Conservation (phyloP, 371 early-diverging fungal species). For the Basidiobolus meristosporus region DNA sequence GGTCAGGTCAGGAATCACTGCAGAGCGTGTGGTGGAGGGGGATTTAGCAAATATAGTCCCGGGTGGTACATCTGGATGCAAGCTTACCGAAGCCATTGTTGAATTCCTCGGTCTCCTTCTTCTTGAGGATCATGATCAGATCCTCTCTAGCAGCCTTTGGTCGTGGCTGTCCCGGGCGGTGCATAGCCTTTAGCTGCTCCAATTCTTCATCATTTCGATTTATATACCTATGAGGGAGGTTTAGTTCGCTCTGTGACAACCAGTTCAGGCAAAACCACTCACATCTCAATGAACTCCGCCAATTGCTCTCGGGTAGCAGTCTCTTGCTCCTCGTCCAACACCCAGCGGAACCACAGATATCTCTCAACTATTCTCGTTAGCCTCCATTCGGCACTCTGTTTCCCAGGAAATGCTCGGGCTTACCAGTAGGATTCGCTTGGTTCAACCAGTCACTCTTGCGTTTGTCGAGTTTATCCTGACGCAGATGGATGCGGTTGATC, state of each 20-base stretch:
- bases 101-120: constrained; percentile 26
- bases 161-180: constrained; percentile 19
- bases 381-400: too few relatives aligned
- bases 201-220: constrained; percentile 26
- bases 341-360: constrained; percentile 36
- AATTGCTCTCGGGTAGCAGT: constrained; percentile 20
- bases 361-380: too few relatives aligned
- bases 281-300: constrained; percentile 24
- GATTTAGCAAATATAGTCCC: too few relatives aligned
- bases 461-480: constrained; percentile 25
- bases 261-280: constrained; percentile 3
- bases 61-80: too few relatives aligned
- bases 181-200: constrained; percentile 16
- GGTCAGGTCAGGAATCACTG: constrained; percentile 34
- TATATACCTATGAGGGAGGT: constrained; percentile 8
- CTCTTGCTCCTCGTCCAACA: constrained; percentile 19
- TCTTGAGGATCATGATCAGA: constrained; percentile 16
- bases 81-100: constrained; percentile 29
- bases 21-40: too few relatives aligned
- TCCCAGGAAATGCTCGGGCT: not conserved
- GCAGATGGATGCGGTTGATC: constrained; percentile 21
- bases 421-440: constrained; percentile 4
- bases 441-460: constrained; percentile 9
- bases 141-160: constrained; percentile 26
- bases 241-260: not conserved